phyloP scores from a whole-genome alignment of 2,329 filamentous ascomycete genomes.

The Cordyceps javanica region DNA sequence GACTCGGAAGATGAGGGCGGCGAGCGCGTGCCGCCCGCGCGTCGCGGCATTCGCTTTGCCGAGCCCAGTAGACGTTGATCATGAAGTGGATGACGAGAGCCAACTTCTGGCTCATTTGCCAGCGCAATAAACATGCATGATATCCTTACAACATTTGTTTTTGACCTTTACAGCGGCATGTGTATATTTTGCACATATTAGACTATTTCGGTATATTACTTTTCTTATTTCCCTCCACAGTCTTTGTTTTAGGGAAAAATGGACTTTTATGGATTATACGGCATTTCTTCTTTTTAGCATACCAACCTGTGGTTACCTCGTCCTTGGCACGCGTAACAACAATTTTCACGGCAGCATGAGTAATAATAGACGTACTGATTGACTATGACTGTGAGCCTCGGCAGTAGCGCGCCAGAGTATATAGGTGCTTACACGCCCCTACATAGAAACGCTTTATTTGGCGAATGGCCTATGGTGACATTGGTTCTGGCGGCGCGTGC shows the following conservation, averaged over 20 bases:
- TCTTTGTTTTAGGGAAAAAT: not conserved
- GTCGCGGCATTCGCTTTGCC: constrained; percentile 57
- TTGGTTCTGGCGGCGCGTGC: too few relatives aligned
- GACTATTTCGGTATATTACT: not conserved
- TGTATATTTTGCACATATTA: not conserved
- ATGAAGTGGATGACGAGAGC: not conserved
- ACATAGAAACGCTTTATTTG: too few relatives aligned
- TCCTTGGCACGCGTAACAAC: not conserved
- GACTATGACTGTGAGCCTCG: too few relatives aligned
- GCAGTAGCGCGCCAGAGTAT: too few relatives aligned
- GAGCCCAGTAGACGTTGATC: constrained; percentile 29
- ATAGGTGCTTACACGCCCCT: too few relatives aligned
- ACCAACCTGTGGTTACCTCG: not conserved
- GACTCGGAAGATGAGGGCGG: constrained; percentile 51
- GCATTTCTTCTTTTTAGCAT: not conserved
- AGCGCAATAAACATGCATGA: not conserved
- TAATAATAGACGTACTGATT: too few relatives aligned
- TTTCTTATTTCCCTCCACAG: not conserved
- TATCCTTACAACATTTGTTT: not conserved
- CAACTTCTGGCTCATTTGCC: not conserved
- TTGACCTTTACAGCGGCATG: not conserved
- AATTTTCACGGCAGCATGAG: too few relatives aligned
- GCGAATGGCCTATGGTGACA: too few relatives aligned
- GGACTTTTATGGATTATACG: not conserved
- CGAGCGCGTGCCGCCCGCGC: constrained; percentile 43